Evolutionary conservation across 441 rosid species (phyloP).

Genomic region (Manihot esculenta): DNA sequence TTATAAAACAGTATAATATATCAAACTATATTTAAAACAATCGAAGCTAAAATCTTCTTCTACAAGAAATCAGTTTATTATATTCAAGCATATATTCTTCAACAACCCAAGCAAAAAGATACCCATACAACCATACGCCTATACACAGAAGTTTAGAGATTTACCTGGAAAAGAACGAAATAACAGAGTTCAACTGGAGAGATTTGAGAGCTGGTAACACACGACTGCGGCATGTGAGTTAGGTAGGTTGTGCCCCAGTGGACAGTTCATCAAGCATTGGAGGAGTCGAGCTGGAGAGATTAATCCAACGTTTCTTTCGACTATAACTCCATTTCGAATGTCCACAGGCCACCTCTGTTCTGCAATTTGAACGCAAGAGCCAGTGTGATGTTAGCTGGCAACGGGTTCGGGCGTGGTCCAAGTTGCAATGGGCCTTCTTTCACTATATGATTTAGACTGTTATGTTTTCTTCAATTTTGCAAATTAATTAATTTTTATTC

Average conservation of each 20-base stretch:
- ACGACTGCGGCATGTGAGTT: no score
- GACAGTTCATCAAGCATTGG: no score
- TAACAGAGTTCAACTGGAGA: neutral
- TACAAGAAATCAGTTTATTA: neutral
- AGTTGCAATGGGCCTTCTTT: neutral
- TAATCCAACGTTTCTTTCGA: neutral
- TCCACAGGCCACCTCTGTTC: neutral
- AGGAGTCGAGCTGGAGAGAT: neutral
- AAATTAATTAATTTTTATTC: no score
- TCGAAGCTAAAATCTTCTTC: no score
- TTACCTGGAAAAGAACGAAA: neutral
- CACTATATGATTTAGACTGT: no score
- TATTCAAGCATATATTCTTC: neutral
- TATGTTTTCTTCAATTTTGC: no score
- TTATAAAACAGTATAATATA: neutral
- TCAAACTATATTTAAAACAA: neutral
- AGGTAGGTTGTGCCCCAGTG: no score
- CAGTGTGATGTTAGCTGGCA: constrained; percentile 2
- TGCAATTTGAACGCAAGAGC: neutral
- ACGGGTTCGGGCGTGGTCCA: neutral
- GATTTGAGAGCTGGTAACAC: neutral
- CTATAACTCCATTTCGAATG: no score
- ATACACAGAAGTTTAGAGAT: neutral
- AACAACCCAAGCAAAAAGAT: neutral
- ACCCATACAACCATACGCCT: neutral